Evolutionary conservation across 1,284 basidiomycete species (phyloP), one percentile per base, ranked within the genome.

Genomic region (Earliella scabrosa): DNA sequence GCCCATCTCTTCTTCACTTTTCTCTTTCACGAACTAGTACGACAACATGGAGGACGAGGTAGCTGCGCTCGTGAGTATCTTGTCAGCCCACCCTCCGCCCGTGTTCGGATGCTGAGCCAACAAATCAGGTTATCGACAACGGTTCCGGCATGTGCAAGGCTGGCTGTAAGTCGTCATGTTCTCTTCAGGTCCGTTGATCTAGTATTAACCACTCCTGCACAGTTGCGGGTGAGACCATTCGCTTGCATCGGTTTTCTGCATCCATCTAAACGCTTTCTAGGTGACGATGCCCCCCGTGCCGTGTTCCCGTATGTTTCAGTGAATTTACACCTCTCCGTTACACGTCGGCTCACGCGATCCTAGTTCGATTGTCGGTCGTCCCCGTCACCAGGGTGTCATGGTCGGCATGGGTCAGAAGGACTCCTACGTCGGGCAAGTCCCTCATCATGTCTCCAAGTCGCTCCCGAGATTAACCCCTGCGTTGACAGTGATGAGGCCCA

Each of bases 91-190:
- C 35, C 40, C 26, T 50, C 7, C 4, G n/a, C 6, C 11, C 29
- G 11, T 10, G 26, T 18, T 24, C 50, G 13, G 47, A 11, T 14
- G 14, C 50, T 54, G 7, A 53, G 32, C 16, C 11, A 14, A 3
- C 36, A 29, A 26, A 32, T 11, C 26, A 77, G 87, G 88, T 92
- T 75, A 88, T 92, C 75, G 90, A 92, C 79, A 92, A 92, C 75
- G 88, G 90, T 74, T 92, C 88, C 68, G 92, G 91, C 76, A 95
- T 93, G 91, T 93, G 91, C 85, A 94, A 94, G 80, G 92, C 92
- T 82, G 92, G 92, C 75, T 97, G 85, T 87, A 70, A 68, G 85
- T 83, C n/a, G 18, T 63, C 54, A 61, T 63, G 58, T 50, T n/a
- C n/a, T n/a, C n/a, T n/a, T n/a, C n/a, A n/a, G n/a, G n/a, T n/a